Evolutionary conservation across 2,329 filamentous ascomycete genomes (phyloP), one percentile per base, ranked within the genome.

Genomic region (Fusarium xylarioides): DNA sequence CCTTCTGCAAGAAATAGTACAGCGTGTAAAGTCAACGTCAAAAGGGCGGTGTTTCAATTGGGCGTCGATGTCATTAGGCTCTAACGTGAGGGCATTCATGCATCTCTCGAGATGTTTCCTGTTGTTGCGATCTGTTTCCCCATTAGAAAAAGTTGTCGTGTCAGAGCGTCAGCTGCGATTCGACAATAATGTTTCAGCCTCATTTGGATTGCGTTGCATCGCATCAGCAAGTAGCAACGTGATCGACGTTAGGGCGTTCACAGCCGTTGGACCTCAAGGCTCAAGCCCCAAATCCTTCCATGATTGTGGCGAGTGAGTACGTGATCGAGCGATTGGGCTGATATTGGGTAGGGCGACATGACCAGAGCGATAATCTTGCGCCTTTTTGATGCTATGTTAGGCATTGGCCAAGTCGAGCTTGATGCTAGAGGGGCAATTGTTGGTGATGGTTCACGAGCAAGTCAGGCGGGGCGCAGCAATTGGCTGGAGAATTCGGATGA

Each of bases 221-320:
- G 66, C 66, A 76, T 74, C 64, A 66, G 47, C 63, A 68, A 70
- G 63, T 66, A 60, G 64, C 75, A 76, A 76, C 71, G 66, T 76
- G 75, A 77, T 77, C 75, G 71, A 62, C 74, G 57, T 50, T 62
- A 42, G 52, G 49, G 70, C 66, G 61, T 63, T 50, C 28, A 37
- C n/a, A 47, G 58, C 58, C 65, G 66, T 69, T 69, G 65, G 66
- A 69, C 40, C 47, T 69, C 38, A 53, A 64, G 37, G 30, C 60
- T 69, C 43, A 69, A 64, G 32, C 58, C 59, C 43, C 40, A 38
- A 58, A 67, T 67, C 53, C 43, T 43, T 21, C 49, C 37, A 49
- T 38, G 61, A 63, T 19, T 66, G 70, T 73, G 70, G 70, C 66
- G 49, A 73, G 66, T 58, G 68, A 46, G 47, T 61, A 52, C 37